Evolutionary conservation across 768 basidiomycete genomes (phyloP).

Genomic region (Lentinus tigrinus): DNA sequence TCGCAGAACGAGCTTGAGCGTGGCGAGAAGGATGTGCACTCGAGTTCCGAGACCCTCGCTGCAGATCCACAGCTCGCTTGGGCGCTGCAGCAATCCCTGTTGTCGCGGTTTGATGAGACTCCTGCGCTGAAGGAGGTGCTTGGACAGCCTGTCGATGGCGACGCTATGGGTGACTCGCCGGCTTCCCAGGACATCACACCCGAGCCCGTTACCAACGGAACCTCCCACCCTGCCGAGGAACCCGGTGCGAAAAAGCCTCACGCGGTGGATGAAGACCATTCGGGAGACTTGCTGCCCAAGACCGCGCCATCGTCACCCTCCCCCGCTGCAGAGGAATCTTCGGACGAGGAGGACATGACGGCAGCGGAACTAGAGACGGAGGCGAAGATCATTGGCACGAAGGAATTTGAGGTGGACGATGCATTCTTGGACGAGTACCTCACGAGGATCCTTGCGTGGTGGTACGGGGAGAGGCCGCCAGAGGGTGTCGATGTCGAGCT

Average conservation of each 20-base stretch:
- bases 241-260: neutral
- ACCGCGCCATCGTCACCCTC: slow-evolving; percentile 4
- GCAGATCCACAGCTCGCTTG: slow-evolving; percentile 27
- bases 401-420: slow-evolving; percentile 55
- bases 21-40: neutral
- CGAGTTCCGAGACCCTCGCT: neutral
- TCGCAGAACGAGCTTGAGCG: neutral
- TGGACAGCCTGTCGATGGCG: neutral
- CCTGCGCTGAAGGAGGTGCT: neutral
- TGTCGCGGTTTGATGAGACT: slow-evolving; percentile 8
- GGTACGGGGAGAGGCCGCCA: slow-evolving; percentile 68
- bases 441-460: slow-evolving; percentile 61
- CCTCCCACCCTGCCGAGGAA: neutral
- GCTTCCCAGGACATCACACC: neutral
- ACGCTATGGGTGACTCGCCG: neutral
- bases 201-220: neutral
- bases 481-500: slow-evolving; percentile 66
- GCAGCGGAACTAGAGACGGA: slow-evolving; percentile 10
- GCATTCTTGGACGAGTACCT: slow-evolving; percentile 53
- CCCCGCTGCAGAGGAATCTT: neutral
- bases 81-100: slow-evolving; percentile 31
- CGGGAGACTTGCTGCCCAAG: neutral
- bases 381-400: slow-evolving; percentile 59
- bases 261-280: too few relatives aligned
- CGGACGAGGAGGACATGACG: slow-evolving; percentile 8